A percentile compares a stretch with the other conserved stretches of the same genome.
Evolutionary conservation across 768 basidiomycete genomes (phyloP).

Genomic region (Suillus variegatus): DNA sequence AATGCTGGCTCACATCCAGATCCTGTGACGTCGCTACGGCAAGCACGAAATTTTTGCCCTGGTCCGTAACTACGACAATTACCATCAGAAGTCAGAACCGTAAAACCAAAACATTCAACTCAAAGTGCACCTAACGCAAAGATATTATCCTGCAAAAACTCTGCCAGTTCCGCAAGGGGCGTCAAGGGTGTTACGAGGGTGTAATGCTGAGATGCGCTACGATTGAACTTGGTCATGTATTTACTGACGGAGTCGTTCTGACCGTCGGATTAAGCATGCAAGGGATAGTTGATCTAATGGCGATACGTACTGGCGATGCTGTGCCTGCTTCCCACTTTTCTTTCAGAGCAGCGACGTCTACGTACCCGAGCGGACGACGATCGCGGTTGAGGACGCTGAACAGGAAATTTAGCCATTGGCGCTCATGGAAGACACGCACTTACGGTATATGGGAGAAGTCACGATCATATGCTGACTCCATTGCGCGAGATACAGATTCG

Average conservation of each 20-base stretch:
- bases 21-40: conserved; percentile 79
- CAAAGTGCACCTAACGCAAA: conserved; percentile 32
- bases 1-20: conserved; percentile 42
- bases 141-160: too few relatives aligned
- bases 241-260: conserved; percentile 71
- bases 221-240: conserved; percentile 76
- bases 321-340: conserved; percentile 73
- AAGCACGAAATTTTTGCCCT: conserved; percentile 77
- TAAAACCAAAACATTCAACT: conserved; percentile 20
- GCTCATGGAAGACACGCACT: conserved; percentile 15
- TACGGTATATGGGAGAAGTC: conserved; percentile 96
- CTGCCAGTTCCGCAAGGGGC: too few relatives aligned
- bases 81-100: conserved; percentile 10
- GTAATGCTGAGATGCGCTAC: conserved; percentile 64
- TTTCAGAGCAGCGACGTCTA: conserved; percentile 78
- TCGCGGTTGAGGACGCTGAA: conserved; percentile 72
- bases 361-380: conserved; percentile 79
- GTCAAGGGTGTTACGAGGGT: conserved; percentile 76
- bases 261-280: background rate
- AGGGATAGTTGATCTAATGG: background rate
- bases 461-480: conserved; percentile 89
- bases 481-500: conserved; percentile 72
- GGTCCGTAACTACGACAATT: conserved; percentile 72
- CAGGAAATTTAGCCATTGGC: background rate
- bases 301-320: conserved; percentile 62